These are phyloP conservation scores for Umbelopsis sp. DNA, from an alignment of 192 early-diverging fungal species.

Conservation along the genomic window DNA sequence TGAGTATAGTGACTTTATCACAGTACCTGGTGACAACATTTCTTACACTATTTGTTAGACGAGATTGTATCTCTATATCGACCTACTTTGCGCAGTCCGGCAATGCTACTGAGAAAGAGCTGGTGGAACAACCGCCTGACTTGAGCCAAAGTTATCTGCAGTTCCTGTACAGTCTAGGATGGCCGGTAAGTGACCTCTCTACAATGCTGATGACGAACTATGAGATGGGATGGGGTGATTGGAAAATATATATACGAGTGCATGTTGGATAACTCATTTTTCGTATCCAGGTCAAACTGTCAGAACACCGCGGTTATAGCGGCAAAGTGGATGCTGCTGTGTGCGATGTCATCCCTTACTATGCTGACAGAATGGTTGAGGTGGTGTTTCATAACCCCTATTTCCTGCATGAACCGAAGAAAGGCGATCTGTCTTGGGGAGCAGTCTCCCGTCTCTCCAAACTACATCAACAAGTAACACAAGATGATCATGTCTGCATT, in stretches of 20 bases:
- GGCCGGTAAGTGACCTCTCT: slow-evolving; percentile 68
- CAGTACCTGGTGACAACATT: no score
- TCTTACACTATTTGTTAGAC: slow-evolving; percentile 30
- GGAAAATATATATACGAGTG: not conserved
- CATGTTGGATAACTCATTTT: not conserved
- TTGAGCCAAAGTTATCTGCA: slow-evolving; percentile 64
- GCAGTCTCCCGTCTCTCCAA: slow-evolving; percentile 13
- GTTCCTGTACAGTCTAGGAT: slow-evolving; percentile 71
- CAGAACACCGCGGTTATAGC: slow-evolving; percentile 64
- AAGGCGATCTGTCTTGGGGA: slow-evolving; percentile 3
- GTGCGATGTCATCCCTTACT: slow-evolving; percentile 71
- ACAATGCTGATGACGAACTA: no score
- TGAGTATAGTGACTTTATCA: slow-evolving; percentile 27
- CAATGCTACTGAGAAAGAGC: slow-evolving; percentile 45
- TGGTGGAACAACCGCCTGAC: slow-evolving; percentile 46
- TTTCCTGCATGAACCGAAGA: slow-evolving; percentile 39
- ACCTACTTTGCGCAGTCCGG: slow-evolving; percentile 67
- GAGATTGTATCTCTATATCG: slow-evolving; percentile 69
- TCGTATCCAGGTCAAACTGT: slow-evolving; percentile 46
- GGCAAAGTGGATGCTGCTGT: slow-evolving; percentile 53
- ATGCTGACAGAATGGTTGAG: slow-evolving; percentile 64
- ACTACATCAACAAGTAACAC: slow-evolving; percentile 48
- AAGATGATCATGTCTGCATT: slow-evolving; percentile 68
- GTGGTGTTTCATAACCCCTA: slow-evolving; percentile 77
- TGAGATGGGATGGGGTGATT: not conserved